Conservation (phyloP, 1,284 basidiomycete species). For the Mycosarcoma mackinlayi region DNA sequence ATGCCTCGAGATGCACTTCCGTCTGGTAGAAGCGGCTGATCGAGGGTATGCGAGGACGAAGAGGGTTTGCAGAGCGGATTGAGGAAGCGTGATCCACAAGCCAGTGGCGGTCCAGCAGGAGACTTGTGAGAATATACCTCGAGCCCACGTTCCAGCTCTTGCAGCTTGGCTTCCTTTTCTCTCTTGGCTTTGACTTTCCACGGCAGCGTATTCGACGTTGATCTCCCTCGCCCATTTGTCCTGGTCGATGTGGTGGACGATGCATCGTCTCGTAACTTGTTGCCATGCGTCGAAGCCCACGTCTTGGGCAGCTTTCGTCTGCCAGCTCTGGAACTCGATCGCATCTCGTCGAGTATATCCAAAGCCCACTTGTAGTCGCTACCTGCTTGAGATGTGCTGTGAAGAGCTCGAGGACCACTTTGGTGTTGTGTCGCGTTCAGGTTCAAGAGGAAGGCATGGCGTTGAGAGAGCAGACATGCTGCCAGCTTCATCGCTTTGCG, state of each 20-base stretch:
- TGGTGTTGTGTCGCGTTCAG: constrained; percentile 2
- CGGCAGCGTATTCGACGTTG: neutral
- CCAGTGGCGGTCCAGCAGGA: constrained; percentile 18
- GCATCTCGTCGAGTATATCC: constrained; percentile 22
- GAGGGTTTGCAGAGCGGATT: constrained; percentile 8
- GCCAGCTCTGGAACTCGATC: neutral
- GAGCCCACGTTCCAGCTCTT: constrained; percentile 26
- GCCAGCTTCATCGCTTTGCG: constrained; percentile 24
- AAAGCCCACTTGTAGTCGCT: constrained; percentile 10
- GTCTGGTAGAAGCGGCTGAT: constrained; percentile 1
- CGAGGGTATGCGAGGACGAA: constrained; percentile 8
- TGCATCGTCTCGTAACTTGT: neutral
- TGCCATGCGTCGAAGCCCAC: constrained; percentile 33
- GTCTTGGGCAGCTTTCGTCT: constrained; percentile 28
- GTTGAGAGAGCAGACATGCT: constrained; percentile 20
- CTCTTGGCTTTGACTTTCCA: constrained; percentile 7
- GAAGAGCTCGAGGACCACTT: too few relatives aligned
- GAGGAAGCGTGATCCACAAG: constrained; percentile 17
- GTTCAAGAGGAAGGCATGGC: neutral
- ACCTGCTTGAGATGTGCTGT: neutral
- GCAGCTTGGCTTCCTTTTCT: constrained; percentile 17
- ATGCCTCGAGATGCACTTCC: neutral
- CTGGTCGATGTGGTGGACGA: neutral
- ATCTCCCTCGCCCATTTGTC: neutral
- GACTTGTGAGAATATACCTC: constrained; percentile 21